Percentiles rank a stretch among this genome's conserved stretches.
Conservation (phyloP, 306 rosid genomes). For the Gleditsia sinensis region DNA sequence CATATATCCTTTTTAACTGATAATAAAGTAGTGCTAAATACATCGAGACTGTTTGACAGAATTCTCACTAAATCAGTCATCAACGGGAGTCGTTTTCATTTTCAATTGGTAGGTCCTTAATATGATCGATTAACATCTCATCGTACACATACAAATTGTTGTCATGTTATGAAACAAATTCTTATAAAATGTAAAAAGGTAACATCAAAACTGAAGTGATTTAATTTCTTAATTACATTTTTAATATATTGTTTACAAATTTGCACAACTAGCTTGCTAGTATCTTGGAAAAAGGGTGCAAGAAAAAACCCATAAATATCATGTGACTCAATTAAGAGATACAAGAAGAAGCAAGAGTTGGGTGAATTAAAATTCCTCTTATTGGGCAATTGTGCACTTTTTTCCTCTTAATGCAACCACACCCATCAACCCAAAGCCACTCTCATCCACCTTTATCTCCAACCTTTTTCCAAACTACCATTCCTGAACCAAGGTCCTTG, state of each 20-base stretch:
- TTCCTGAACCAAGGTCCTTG: slow-evolving; percentile 59
- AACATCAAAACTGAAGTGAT: too few species aligned
- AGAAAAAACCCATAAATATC: neutral
- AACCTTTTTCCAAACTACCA: slow-evolving; percentile 55
- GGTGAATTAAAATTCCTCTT: slow-evolving; percentile 65
- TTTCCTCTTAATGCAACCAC: slow-evolving; percentile 44
- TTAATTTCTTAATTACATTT: too few species aligned
- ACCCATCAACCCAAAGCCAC: slow-evolving; percentile 78
- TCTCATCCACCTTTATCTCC: slow-evolving; percentile 44
- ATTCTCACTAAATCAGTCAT: too few species aligned
- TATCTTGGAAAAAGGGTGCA: neutral
- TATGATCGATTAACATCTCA: too few species aligned
- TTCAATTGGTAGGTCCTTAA: too few species aligned
- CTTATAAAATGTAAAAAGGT: too few species aligned
- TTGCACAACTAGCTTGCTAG: neutral
- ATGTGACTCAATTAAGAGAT: slow-evolving; percentile 9
- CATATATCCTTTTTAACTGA: too few species aligned
- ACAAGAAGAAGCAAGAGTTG: slow-evolving; percentile 56
- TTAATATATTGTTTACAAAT: neutral
- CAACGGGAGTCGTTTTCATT: too few species aligned
- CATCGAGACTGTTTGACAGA: too few species aligned
- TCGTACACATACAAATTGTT: too few species aligned
- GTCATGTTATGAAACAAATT: too few species aligned
- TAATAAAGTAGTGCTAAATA: too few species aligned
- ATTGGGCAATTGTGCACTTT: slow-evolving; percentile 45